Base-by-base conservation (phyloP, 108 stramenopile genomes). In the Hondaea fermentalgiana region DNA sequence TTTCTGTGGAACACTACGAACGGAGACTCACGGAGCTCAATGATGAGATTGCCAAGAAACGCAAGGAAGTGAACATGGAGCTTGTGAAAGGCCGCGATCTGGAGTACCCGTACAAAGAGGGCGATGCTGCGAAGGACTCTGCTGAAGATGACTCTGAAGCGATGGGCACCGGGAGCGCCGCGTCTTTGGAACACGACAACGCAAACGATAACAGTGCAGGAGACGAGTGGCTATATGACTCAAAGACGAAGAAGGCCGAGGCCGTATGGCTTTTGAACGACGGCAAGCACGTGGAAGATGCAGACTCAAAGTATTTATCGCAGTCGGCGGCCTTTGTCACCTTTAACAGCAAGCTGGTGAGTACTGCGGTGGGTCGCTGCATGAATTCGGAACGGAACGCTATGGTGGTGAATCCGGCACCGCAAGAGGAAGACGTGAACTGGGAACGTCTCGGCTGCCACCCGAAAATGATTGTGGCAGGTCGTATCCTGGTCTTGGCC, bases 271-370 rank as follows among this genome's bases (percentile, higher is more conserved):
- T 83, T 45, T 23, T 83, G 45, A 17, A 45, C n/a, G 49, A 53
- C 49, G 43, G 49, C 28, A 19, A 43, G 28, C 49, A 53, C 28
- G 1, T 6, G n/a, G 14, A 45, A 43, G 45, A 35, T 47, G 35
- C 35, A 35, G 35, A 35, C 35, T 35, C 35, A 35, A 35, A 35
- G 35, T n/a, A 12, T 45, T 16, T 83, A 6, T 43, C 10, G 29
- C 60, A 21, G 44, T 64, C 88, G 23, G 23, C 64, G 25, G 88
- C 88, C 59, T 88, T 88, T 44, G 88, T 59, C 19, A 88, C 88
- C 6, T 88, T 88, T 23, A 44, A n/a, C 49, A 49, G 21, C n/a
- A 60, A 64, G 0, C 6, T 23, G 8, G 88, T 60, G 5, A 25
- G 43, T 17, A 44, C 88, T 23, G 16, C 35, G n/a, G 88, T 53